Conservation (phyloP, 1,139 yeast genomes). For the Lodderomyces orthopsilosis region DNA sequence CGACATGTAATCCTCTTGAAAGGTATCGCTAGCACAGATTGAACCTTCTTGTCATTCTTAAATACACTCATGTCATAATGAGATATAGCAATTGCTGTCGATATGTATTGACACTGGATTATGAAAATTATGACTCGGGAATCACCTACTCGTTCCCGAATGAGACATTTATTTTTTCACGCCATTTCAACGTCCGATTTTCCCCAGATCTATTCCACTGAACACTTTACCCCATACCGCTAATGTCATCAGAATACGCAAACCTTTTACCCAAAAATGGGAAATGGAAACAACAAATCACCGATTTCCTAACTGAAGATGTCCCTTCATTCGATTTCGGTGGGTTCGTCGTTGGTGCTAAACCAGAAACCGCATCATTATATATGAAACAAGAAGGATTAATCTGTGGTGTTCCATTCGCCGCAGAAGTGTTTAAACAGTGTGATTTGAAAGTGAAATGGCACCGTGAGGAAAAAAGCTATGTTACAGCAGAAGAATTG, state of each 20-base stretch:
- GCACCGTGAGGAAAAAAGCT: constrained; percentile 68
- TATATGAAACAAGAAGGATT: constrained; percentile 80
- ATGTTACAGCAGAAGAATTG: constrained; percentile 43
- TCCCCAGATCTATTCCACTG: constrained; percentile 2
- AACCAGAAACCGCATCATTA: constrained; percentile 66
- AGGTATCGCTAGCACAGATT: constrained; percentile 16
- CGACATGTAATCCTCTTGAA: constrained; percentile 34
- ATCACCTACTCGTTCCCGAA: neutral
- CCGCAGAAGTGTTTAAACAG: constrained; percentile 78
- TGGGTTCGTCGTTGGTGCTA: constrained; percentile 88
- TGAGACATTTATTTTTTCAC: neutral
- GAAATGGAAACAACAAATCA: constrained; percentile 74
- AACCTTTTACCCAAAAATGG: constrained; percentile 73
- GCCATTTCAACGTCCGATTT: neutral
- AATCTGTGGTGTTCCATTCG: constrained; percentile 88
- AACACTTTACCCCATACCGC: neutral
- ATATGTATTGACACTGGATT: no score
- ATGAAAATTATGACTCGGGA: neutral
- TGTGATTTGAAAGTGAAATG: constrained; percentile 71
- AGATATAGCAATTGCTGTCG: neutral
- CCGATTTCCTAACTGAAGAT: constrained; percentile 78
- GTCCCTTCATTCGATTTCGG: constrained; percentile 94
- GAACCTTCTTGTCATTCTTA: constrained; percentile 12
- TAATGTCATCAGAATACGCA: constrained; percentile 32
- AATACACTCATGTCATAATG: constrained; percentile 1